Percentiles rank a stretch among this genome's conserved stretches.
Conservation (phyloP, 148 eudicot species). For the Beta vulgaris region DNA sequence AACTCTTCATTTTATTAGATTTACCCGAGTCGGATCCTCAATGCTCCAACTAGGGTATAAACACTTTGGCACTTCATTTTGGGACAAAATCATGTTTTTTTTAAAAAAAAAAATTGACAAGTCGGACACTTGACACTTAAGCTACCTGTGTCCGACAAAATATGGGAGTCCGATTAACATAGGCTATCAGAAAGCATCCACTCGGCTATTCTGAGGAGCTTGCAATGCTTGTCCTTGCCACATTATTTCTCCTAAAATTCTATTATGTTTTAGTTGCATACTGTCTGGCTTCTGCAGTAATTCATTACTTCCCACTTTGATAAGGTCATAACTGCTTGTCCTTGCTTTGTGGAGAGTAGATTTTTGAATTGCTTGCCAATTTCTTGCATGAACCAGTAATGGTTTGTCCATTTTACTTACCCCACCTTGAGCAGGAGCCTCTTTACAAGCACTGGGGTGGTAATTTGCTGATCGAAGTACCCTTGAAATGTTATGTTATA, state of each 20-base stretch:
- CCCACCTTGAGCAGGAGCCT: background rate
- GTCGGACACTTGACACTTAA: no score
- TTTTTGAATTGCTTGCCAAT: background rate
- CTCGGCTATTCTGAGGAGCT: slow-evolving; percentile 22
- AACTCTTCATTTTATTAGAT: no score
- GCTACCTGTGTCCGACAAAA: no score
- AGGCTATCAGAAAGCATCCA: slow-evolving; percentile 20
- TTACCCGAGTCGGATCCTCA: no score
- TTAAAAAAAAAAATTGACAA: no score
- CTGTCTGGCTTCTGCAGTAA: background rate
- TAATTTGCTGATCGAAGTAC: background rate
- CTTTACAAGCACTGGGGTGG: background rate
- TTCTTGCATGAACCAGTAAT: slow-evolving; percentile 4
- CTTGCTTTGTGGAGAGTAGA: background rate
- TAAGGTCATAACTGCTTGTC: no score
- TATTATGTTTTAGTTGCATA: background rate
- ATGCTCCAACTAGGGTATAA: no score
- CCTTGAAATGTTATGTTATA: background rate
- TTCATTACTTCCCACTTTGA: no score
- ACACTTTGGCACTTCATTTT: no score
- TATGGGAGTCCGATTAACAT: no score
- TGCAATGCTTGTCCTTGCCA: slow-evolving; percentile 37
- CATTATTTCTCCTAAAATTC: slow-evolving; percentile 15
- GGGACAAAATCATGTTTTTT: no score
- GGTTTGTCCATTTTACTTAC: background rate